Base-by-base conservation (phyloP, 179 eudicot genomes). In the Camellia oleifera region DNA sequence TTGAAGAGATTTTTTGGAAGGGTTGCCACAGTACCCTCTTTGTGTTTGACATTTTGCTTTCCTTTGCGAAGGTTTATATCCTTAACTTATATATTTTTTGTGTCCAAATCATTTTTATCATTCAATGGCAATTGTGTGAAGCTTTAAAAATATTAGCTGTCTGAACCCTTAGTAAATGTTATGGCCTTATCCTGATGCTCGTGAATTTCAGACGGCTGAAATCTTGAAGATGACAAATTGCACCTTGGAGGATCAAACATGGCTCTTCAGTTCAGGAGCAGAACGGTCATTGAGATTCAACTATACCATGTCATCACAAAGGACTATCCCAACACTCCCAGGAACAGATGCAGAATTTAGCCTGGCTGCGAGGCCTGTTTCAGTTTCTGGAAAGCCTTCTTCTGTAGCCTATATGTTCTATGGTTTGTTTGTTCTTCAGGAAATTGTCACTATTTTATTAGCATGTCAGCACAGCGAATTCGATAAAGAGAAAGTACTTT, bases 351-450 rank as follows among this genome's bases (percentile, higher is more conserved):
- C 82, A 56, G 88, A 84, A 69, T 48, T 82, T 74, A 83, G 79
- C 76, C 72, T 81, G 67, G 52, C 72, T 65, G 53, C 79, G 69
- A 56, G 54, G 68, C 72, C 63, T 56, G 72, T 56, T 75, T 83
- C 86, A 50, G 77, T 79, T 79, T 80, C 91, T 58, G 83, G 82
- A 72, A 86, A 80, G 73, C 79, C 76, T 67, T 73, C 82, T 72
- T 78, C 87, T 9, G 76, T 89, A 40, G 78, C 77, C 79, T 45
- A 54, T 83, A 81, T 84, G 48, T 72, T 88, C 50, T 81, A 86
- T 69, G 81, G 87, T 72, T 81, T 96, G 86, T 79, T 83, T 79
- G 90, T 96, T 83, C 96, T 96, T 86, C 91, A 90, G 85, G 90
- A 87, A 70, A 87, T 94, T 76, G 80, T 83, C 44, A 50, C 86